phyloP scores from a whole-genome alignment of 116 monocot genomes.

The Posidonia oceanica region DNA sequence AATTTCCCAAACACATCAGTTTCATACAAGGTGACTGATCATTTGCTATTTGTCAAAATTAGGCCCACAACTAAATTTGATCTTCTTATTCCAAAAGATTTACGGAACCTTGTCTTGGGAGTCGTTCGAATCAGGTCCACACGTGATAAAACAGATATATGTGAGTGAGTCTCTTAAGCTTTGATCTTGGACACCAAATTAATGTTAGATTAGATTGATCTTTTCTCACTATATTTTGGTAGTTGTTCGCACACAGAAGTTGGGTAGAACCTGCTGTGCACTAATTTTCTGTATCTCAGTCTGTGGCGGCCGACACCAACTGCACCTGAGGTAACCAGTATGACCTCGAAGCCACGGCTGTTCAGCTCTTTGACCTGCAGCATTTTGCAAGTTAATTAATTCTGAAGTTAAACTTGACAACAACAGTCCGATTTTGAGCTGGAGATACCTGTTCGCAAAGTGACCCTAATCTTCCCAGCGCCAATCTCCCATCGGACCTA shows the following conservation, averaged over 20 bases:
- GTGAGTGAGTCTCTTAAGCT: too few relatives aligned
- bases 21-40: too few relatives aligned
- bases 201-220: too few relatives aligned
- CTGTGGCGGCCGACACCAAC: slow-evolving; percentile 83
- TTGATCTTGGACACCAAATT: too few relatives aligned
- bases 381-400: not conserved
- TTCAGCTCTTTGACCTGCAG: slow-evolving; percentile 75
- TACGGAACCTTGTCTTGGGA: too few relatives aligned
- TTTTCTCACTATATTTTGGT: too few relatives aligned
- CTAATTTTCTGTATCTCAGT: slow-evolving; percentile 63
- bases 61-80: too few relatives aligned
- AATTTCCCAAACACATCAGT: too few relatives aligned
- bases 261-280: slow-evolving; percentile 66
- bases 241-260: not conserved
- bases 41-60: too few relatives aligned
- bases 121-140: too few relatives aligned
- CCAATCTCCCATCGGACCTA: slow-evolving; percentile 70
- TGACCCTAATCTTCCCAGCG: slow-evolving; percentile 72
- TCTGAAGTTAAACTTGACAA: not conserved
- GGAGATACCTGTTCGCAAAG: slow-evolving; percentile 75
- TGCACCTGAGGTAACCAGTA: slow-evolving; percentile 91
- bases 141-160: too few relatives aligned
- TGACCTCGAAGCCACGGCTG: slow-evolving; percentile 60
- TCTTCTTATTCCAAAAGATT: too few relatives aligned
- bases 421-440: not conserved